These are phyloP conservation scores for Apiospora pterosperma DNA, from an alignment of 2,329 filamentous ascomycete genomes.

Conservation along the genomic window DNA sequence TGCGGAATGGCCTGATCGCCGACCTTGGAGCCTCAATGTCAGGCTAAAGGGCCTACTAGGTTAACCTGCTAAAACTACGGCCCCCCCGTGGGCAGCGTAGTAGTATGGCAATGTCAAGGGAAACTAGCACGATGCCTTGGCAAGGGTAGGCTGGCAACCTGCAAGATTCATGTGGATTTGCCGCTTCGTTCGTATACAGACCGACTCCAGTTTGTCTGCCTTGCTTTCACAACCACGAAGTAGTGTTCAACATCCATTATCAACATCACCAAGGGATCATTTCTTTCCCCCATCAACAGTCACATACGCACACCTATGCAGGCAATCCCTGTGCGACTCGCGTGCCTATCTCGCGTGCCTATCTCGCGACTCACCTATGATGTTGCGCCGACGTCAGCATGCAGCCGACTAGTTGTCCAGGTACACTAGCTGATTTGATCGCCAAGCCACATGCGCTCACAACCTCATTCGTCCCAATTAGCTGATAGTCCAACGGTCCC, in stretches of 20 bases:
- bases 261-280: not conserved
- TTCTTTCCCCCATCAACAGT: not conserved
- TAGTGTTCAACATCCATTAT: not conserved
- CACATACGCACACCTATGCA: not conserved
- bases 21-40: not conserved
- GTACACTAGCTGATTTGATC: slow-evolving; percentile 12
- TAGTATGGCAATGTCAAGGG: not conserved
- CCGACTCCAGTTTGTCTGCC: not conserved
- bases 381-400: slow-evolving; percentile 25
- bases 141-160: not conserved
- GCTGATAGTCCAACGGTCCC: slow-evolving; percentile 5
- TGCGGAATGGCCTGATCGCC: not conserved
- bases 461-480: not conserved
- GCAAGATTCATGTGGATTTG: not conserved
- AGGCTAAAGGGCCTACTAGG: not conserved
- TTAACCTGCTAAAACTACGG: not conserved
- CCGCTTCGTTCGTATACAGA: not conserved
- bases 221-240: not conserved
- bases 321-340: not conserved
- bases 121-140: not conserved
- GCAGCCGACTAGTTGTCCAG: slow-evolving; percentile 12
- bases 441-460: not conserved
- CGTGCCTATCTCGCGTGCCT: slow-evolving; percentile 2
- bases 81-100: not conserved
- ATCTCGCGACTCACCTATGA: slow-evolving; percentile 16